A percentile compares a stretch with the other conserved stretches of the same genome.
phyloP scores from a whole-genome alignment of 2,329 filamentous ascomycete genomes.

The Huntiella moniliformis region DNA sequence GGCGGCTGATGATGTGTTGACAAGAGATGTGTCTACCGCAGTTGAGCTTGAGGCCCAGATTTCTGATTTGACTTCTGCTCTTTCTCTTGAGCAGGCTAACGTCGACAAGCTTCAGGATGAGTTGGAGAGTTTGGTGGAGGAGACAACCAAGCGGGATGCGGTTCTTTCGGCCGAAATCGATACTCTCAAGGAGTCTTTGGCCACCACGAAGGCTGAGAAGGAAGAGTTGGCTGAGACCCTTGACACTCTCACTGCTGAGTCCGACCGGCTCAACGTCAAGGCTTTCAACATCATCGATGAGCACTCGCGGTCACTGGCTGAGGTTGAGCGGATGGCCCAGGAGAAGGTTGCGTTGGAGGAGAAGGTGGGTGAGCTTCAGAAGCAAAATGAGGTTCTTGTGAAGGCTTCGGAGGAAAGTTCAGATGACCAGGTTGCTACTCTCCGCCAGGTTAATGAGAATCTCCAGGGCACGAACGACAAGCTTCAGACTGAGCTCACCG shows the following conservation, averaged over 20 bases:
- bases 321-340: constrained; percentile 3
- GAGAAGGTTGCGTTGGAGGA: constrained; percentile 3
- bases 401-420: constrained; percentile 3
- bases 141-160: constrained; percentile 2
- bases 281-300: constrained; percentile 5
- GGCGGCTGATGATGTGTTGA: not conserved
- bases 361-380: constrained; percentile 1
- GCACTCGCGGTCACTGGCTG: constrained; percentile 1
- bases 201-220: constrained; percentile 4
- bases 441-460: constrained; percentile 7
- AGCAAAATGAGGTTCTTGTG: constrained; percentile 1
- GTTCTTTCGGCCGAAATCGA: constrained; percentile 4
- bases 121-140: not conserved
- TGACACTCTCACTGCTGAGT: constrained; percentile 1
- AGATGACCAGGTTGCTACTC: constrained; percentile 3
- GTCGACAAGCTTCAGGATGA: constrained; percentile 6
- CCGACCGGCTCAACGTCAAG: constrained; percentile 4
- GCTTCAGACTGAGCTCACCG: constrained; percentile 2
- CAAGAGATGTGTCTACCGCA: not conserved
- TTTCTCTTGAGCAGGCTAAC: constrained; percentile 4
- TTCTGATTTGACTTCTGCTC: not conserved
- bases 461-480: not conserved
- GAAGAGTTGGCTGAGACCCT: constrained; percentile 2
- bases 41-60: constrained; percentile 4
- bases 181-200: not conserved